A percentile compares a stretch with the other conserved stretches of the same genome.
Conservation (phyloP, 306 rosid species). For the Carpinus fangiana region DNA sequence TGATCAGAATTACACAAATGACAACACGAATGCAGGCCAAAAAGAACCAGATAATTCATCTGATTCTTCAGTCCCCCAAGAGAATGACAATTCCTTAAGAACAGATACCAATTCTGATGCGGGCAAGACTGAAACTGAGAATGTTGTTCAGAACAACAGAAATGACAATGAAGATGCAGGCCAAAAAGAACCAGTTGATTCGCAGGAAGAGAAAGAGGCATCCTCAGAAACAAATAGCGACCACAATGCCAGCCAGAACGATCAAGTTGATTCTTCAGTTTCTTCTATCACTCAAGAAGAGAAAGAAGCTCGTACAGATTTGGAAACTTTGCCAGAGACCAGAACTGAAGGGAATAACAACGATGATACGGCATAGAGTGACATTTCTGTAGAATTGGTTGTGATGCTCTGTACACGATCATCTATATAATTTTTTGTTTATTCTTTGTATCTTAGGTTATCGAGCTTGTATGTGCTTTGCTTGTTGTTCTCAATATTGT, state of each 20-base stretch:
- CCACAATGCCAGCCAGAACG: conserved; percentile 32
- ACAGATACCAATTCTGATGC: conserved; percentile 16
- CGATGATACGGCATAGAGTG: conserved; percentile 52
- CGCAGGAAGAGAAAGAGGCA: conserved; percentile 35
- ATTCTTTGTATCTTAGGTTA: background rate
- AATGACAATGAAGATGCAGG: conserved; percentile 31
- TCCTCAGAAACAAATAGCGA: conserved; percentile 17
- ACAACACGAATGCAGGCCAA: conserved; percentile 33
- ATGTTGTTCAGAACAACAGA: conserved; percentile 40
- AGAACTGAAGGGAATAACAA: conserved; percentile 42
- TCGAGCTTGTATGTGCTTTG: conserved; percentile 13
- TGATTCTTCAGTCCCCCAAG: background rate
- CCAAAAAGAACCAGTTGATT: conserved; percentile 28
- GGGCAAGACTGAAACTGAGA: conserved; percentile 23
- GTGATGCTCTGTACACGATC: conserved; percentile 18
- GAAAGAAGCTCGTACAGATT: conserved; percentile 52
- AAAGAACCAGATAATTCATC: conserved; percentile 26
- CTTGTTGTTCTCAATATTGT: background rate
- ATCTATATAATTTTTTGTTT: conserved; percentile 22
- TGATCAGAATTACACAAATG: conserved; percentile 39
- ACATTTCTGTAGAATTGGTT: conserved; percentile 23
- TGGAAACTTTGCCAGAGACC: conserved; percentile 69
- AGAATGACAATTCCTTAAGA: conserved; percentile 35
- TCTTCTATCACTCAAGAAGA: conserved; percentile 41
- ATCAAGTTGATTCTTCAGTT: conserved; percentile 38